Evolutionary conservation across 139 green algal genomes (phyloP), one percentile per base, ranked within the genome.

Genomic region (Ulvella scutata): DNA sequence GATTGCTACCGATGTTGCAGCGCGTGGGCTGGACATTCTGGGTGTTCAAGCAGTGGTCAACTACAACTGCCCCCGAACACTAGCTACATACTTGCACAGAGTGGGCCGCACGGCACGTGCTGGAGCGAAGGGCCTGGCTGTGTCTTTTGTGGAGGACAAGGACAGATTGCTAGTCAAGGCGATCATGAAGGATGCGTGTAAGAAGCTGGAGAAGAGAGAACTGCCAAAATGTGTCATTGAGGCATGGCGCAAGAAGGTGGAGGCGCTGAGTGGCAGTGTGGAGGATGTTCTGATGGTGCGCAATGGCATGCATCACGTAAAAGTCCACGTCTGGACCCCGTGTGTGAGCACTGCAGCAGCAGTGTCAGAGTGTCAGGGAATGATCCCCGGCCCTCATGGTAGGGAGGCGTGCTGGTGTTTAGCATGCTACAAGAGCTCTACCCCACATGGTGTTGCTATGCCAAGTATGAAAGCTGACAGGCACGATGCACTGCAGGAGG

Each of bases 1-100:
- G 79, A 75, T 98, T 61, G 87, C 87, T 9, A 97, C 93, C 1
- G 92, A 97, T 75, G 90, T 98, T 35, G 92, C 90, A 17, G 90
- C 92, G 0, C 82, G 96, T 35, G 95, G 95, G 0, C 86, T 99
- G 51, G 95, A 99, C 82, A 98, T 99, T 72, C 73, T 88, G 38
- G 91, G 92, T 2, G 91, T 99, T 35, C 74, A 96, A 85, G 80
- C 82, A 4, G 88, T 96, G 4, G 61, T 96, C 73, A 94, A 91
- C 84, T 97, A 81, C 76, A 88, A 96, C 77, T 81, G 81, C 26
- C 82, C 83, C n/a, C 23, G 33, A 62, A 83, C 34, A 26, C 43
- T 89, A 35, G 87, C 88, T 74, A 88, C 84, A 0, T 96, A 97
- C 82, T 75, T 98, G 62, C 93, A 97, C 81, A 77, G 90, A 13